phyloP scores from a whole-genome alignment of 352 stramenopile species.

The Pythium aquatile region DNA sequence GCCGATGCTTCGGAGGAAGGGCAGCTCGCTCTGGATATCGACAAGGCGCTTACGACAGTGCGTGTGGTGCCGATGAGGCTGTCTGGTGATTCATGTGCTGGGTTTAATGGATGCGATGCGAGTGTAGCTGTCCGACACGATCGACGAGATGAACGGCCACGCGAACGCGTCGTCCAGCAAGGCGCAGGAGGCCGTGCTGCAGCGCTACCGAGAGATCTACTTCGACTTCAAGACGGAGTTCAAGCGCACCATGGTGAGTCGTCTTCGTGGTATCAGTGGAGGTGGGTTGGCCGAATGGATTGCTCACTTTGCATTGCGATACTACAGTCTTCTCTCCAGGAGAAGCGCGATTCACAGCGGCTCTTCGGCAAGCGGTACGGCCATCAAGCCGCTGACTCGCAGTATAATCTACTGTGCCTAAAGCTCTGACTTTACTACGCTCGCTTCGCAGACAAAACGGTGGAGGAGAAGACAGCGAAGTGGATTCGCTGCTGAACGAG shows the following conservation, averaged over 20 bases:
- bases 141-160: slow-evolving; percentile 83
- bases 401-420: not conserved
- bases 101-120: not conserved
- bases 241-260: slow-evolving; percentile 76
- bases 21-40: slow-evolving; percentile 72
- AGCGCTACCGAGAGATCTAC: slow-evolving; percentile 95
- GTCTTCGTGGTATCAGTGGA: not conserved
- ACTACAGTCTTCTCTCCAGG: slow-evolving; percentile 63
- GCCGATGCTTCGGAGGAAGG: slow-evolving; percentile 55
- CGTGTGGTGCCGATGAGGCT: slow-evolving; percentile 5
- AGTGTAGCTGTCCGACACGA: slow-evolving; percentile 72
- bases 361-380: slow-evolving; percentile 78
- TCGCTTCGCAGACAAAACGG: slow-evolving; percentile 39
- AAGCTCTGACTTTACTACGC: not conserved
- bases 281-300: not conserved
- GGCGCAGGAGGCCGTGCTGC: slow-evolving; percentile 86
- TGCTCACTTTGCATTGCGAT: not conserved
- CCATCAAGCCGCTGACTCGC: not conserved
- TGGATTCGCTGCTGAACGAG: slow-evolving; percentile 81
- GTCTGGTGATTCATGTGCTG: not conserved
- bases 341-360: slow-evolving; percentile 80
- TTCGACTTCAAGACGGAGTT: slow-evolving; percentile 97
- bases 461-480: slow-evolving; percentile 59
- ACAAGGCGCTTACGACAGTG: slow-evolving; percentile 65
- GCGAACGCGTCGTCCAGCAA: slow-evolving; percentile 71